A percentile compares a stretch with the other conserved stretches of the same genome.
Conservation (phyloP, 352 stramenopile genomes). For the Peronospora destructor region DNA sequence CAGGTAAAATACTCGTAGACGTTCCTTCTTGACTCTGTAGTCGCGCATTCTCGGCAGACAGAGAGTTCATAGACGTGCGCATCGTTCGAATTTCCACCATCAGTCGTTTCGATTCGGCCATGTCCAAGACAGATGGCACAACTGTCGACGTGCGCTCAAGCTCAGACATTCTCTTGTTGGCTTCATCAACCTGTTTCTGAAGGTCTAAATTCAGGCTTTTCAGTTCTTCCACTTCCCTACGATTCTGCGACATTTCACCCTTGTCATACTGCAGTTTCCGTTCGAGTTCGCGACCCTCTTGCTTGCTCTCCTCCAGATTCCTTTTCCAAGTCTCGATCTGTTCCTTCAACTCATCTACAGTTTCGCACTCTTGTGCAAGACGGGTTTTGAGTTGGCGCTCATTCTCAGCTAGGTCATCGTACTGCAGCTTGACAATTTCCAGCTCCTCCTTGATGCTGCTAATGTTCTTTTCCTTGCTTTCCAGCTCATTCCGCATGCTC, state of each 20-base stretch:
- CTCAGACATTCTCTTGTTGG: slow-evolving; percentile 35
- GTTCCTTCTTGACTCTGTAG: slow-evolving; percentile 46
- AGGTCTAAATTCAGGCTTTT: slow-evolving; percentile 44
- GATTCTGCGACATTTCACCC: slow-evolving; percentile 46
- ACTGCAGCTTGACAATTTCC: slow-evolving; percentile 37
- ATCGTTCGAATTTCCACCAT: slow-evolving; percentile 56
- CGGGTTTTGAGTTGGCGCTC: slow-evolving; percentile 33
- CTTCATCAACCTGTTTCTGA: slow-evolving; percentile 44
- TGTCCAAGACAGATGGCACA: slow-evolving; percentile 20
- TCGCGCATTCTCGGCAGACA: slow-evolving; percentile 52
- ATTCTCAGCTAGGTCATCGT: slow-evolving; percentile 44
- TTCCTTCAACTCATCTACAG: slow-evolving; percentile 36
- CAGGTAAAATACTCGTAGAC: slow-evolving; percentile 24
- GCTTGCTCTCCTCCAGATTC: slow-evolving; percentile 35
- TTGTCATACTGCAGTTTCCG: slow-evolving; percentile 41
- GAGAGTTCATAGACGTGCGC: slow-evolving; percentile 38
- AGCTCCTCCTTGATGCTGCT: slow-evolving; percentile 34
- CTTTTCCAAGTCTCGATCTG: slow-evolving; percentile 38
- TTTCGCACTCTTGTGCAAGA: slow-evolving; percentile 41
- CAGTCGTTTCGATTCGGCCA: slow-evolving; percentile 26
- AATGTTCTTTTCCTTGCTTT: slow-evolving; percentile 33
- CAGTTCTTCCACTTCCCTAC: slow-evolving; percentile 47
- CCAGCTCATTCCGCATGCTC: slow-evolving; percentile 27
- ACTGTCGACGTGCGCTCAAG: slow-evolving; percentile 42
- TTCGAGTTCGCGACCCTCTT: slow-evolving; percentile 33